Base-by-base conservation (phyloP, 805 yeast species). In the Tetrapisispora namnaoensis region DNA sequence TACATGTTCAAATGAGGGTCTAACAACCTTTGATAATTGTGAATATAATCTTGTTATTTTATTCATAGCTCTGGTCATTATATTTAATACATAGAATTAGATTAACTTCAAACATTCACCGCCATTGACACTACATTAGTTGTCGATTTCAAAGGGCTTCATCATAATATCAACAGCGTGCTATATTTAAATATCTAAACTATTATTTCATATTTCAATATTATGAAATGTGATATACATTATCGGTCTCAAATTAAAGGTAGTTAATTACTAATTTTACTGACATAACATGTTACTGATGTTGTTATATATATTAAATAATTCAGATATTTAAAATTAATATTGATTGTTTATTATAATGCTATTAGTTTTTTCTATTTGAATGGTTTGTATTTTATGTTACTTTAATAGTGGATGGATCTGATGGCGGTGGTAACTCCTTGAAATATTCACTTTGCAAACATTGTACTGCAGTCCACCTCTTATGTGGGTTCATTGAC, bases 381-480 rank as follows among this genome's bases (percentile, higher is more conserved):
- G 4, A 14, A 6, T 4, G 13, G 35, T 32, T 10, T 14, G 13
- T 3, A 10, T 34, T 30, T 35, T 16, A 20, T 13, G 37, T 47
- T 3, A 47, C 24, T 21, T 32, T 43, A 3, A 47, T 47, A 2
- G 46, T 22, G 3, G 58, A 49, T 1, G 86, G 93, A 20, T 74
- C 77, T 0, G 95, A 83, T 0, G 96, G 85, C 28, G 76, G 67
- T 5, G 98, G 97, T 0, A 66, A 55, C 57, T 88, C 95, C 1
- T 70, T 67, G 61, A 90, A 90, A 66, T 77, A 90, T 1, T 74
- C 78, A 53, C 84, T 79, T 53, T 74, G 58, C 46, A 90, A 68
- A 20, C 93, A 88, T 51, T 70, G 70, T 8, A 75, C 75, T 47
- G 89, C 78, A 45, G 75, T 74, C 68, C 83, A 77, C 56, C 98